Evolutionary conservation across 108 stramenopile species (phyloP).

Genomic region (Stephanodiscus minutulus): DNA sequence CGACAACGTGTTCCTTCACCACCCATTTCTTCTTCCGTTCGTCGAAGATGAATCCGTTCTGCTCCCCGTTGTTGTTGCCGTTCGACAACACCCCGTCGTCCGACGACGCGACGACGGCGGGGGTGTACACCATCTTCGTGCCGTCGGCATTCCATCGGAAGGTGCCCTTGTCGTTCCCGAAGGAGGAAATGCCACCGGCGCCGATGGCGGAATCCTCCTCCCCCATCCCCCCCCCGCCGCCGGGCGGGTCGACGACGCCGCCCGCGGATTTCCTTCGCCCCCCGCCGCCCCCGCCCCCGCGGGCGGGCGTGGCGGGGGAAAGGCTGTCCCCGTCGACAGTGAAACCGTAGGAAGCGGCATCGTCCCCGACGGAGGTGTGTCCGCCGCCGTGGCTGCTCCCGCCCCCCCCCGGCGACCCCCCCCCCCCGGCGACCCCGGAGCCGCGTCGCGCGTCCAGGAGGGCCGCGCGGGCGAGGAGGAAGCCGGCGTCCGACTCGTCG

Average conservation of each 20-base stretch:
- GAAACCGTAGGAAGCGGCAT: conserved; percentile 45
- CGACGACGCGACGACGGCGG: too few relatives aligned
- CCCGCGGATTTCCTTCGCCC: neutral
- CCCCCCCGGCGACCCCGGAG: too few relatives aligned
- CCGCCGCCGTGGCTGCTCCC: too few relatives aligned
- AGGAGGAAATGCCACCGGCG: conserved; percentile 32
- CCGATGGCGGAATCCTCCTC: conserved; percentile 41
- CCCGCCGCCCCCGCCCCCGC: neutral
- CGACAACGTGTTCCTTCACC: conserved; percentile 15
- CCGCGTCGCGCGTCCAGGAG: too few relatives aligned
- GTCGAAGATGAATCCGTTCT: conserved; percentile 45
- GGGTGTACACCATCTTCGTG: conserved; percentile 49
- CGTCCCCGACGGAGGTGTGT: conserved; percentile 6
- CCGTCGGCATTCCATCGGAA: conserved; percentile 49
- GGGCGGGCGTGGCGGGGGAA: neutral
- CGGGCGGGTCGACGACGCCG: neutral
- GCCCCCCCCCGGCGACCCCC: too few relatives aligned
- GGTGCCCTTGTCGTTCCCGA: conserved; percentile 41
- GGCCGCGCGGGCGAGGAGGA: conserved; percentile 24
- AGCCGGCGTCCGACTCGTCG: conserved; percentile 35
- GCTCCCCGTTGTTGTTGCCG: neutral
- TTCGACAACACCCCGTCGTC: neutral
- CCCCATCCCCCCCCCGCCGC: too few relatives aligned
- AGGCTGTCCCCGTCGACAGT: conserved; percentile 35
- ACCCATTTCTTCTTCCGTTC: conserved; percentile 50